Evolutionary conservation across 805 yeast species (phyloP), one percentile per base, ranked within the genome.

Genomic region (Blastobotrys chiropterorum): DNA sequence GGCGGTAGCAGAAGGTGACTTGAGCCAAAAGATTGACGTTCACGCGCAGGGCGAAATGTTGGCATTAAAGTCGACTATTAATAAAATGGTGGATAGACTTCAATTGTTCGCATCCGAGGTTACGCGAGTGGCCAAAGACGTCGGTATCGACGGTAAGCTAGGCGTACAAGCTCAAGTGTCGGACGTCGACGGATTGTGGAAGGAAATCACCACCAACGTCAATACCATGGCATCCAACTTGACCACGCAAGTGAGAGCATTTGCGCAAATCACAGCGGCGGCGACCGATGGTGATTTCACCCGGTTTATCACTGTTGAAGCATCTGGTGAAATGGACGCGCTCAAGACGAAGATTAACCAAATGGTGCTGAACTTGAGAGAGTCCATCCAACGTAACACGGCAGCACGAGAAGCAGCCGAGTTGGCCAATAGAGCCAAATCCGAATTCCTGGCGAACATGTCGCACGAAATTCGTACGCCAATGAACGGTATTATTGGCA

Each of bases 381-480:
- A 88, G 64, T 85, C 94, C 3, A 88, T 88, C 66, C 95, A 88
- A 69, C 81, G 95, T 66, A 88, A 88, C 64, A 87, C 96, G 0
- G 94, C 92, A 8, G 96, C 96, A 1, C 82, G 96, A 70, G 96
- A 88, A 69, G 96, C 96, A 38, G 96, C 96, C 39, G 96, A 88
- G 64, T 74, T 87, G 60, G 96, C 96, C 3, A 88, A 88, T 67
- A 77, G 86, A 59, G 89, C 96, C 2, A 88, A 88, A 67, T 87
- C 95, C 7, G 96, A 88, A 67, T 88, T 88, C 66, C 76, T 88
- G 70, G 95, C 95, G 46, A 88, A 88, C 63, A 88, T 86, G 78
- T 85, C 92, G 3, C 88, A 82, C 67, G 96, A 88, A 67, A 85
- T 88, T 62, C 76, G 96, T 67, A 88, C 96, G 2, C 96, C 96